A percentile compares a stretch with the other conserved stretches of the same genome.
Evolutionary conservation across 2,329 filamentous ascomycete species (phyloP).

Genomic region (Lachnum nothofagi): DNA sequence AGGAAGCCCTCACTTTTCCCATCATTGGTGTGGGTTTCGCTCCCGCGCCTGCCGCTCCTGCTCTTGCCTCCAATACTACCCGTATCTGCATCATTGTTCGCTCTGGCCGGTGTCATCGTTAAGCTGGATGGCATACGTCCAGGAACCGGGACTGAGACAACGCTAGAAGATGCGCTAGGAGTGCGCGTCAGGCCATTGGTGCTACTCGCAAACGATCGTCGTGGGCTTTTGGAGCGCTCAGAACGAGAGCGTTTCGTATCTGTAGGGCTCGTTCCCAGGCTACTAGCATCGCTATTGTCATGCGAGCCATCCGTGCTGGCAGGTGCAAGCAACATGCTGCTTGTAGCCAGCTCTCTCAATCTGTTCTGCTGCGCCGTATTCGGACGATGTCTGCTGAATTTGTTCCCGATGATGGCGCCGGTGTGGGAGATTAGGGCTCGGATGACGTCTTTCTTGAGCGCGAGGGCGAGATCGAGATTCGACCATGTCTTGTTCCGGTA

Average conservation of each 20-base stretch:
- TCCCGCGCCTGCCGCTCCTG: slow-evolving; percentile 8
- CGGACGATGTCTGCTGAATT: slow-evolving; percentile 84
- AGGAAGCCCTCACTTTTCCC: slow-evolving; percentile 20
- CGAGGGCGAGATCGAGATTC: slow-evolving; percentile 86
- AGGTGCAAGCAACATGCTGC: slow-evolving; percentile 35
- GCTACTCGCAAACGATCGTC: slow-evolving; percentile 29
- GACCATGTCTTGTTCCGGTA: slow-evolving; percentile 99
- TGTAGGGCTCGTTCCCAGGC: slow-evolving; percentile 23
- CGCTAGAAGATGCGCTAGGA: slow-evolving; percentile 28
- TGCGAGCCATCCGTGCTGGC: slow-evolving; percentile 27
- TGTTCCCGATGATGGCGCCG: slow-evolving; percentile 95
- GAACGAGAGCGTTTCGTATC: slow-evolving; percentile 21
- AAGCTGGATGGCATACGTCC: slow-evolving; percentile 19
- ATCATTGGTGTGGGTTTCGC: slow-evolving; percentile 7
- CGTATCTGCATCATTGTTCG: slow-evolving; percentile 3
- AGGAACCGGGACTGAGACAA: slow-evolving; percentile 17
- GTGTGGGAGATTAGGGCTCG: slow-evolving; percentile 92
- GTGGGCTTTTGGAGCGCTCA: slow-evolving; percentile 28
- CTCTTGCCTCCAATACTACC: slow-evolving; percentile 10
- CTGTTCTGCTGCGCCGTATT: slow-evolving; percentile 72
- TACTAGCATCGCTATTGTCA: slow-evolving; percentile 31
- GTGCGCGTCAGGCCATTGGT: slow-evolving; percentile 22
- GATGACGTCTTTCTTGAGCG: slow-evolving; percentile 90
- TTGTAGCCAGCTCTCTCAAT: slow-evolving; percentile 78
- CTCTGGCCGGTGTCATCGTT: slow-evolving; percentile 27